Evolutionary conservation across 1,139 yeast genomes (phyloP), one percentile per base, ranked within the genome.

Genomic region (Magnusiomyces starmeri): DNA sequence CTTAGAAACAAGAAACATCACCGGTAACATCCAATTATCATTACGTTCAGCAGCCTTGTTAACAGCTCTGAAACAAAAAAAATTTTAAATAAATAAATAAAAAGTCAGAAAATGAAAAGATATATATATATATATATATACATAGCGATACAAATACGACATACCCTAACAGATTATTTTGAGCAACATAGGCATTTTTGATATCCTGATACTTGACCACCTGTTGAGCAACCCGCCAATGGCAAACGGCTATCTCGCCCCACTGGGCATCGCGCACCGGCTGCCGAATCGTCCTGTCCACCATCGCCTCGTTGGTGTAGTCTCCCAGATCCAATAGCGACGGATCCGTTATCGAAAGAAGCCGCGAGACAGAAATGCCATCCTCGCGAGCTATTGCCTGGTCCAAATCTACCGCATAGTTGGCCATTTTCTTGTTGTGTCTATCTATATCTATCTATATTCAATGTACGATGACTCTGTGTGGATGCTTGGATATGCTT

Each of bases 21-120:
- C 81, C 1, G 73, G 74, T 49, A 84, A 74, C 29, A 85, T 75
- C 95, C 95, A 87, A 55, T 74, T 75, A 21, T 79, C 76, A 58
- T 81, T 81, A 12, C 71, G 65, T 54, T 81, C 88, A 0, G 88
- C 84, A 27, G 79, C 78, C 49, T 88, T 70, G 55, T 82, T 81
- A 6, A 52, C 48, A 1, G 55, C 55, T 8, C 50, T 47, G 7
- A 22, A 22, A 10, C n/a, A 32, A 29, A 12, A 29, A 29, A 12
- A 12, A 29, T 12, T n/a, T 12, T n/a, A 29, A 29, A 12, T n/a
- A 29, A n/a, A 12, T 12, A 12, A 29, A 29, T n/a, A 12, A 29
- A n/a, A 29, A 29, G 14, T 12, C 14, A 12, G n/a, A n/a, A n/a
- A n/a, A n/a, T n/a, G n/a, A n/a, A n/a, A n/a, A n/a, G n/a, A n/a